Conservation (phyloP, 441 rosid species). For the Sinapis alba region DNA sequence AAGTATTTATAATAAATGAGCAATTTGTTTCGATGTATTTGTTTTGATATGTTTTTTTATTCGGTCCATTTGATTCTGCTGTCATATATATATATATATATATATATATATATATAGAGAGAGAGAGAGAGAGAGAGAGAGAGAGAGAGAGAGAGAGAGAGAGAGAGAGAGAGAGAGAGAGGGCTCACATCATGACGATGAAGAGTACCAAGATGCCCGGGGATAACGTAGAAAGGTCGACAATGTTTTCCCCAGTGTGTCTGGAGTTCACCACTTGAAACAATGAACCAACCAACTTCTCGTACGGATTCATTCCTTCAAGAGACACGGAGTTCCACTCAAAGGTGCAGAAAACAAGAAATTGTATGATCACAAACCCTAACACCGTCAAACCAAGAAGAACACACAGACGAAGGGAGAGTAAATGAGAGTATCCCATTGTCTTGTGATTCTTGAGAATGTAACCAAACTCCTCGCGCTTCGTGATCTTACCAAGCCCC, state of each 20-base stretch:
- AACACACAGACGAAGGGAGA: neutral
- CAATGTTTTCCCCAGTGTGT: neutral
- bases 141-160: neutral
- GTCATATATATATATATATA: too few species aligned
- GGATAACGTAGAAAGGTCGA: neutral
- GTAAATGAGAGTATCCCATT: neutral
- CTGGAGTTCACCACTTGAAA: neutral
- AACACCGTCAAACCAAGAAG: slow-evolving; percentile 1
- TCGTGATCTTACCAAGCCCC: neutral
- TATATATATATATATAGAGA: neutral
- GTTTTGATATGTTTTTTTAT: neutral
- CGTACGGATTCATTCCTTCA: neutral
- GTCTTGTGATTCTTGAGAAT: neutral
- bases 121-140: neutral
- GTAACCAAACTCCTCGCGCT: neutral
- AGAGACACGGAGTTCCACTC: neutral
- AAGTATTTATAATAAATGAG: neutral
- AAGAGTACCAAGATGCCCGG: neutral
- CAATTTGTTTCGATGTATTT: neutral
- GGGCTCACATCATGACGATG: neutral
- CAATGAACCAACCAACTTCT: neutral
- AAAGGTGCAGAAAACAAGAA: neutral
- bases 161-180: neutral
- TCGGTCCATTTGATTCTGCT: neutral
- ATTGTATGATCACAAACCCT: neutral